Evolutionary conservation across 352 stramenopile species (phyloP), one percentile per base, ranked within the genome.

Genomic region (Phytophthora vignae): DNA sequence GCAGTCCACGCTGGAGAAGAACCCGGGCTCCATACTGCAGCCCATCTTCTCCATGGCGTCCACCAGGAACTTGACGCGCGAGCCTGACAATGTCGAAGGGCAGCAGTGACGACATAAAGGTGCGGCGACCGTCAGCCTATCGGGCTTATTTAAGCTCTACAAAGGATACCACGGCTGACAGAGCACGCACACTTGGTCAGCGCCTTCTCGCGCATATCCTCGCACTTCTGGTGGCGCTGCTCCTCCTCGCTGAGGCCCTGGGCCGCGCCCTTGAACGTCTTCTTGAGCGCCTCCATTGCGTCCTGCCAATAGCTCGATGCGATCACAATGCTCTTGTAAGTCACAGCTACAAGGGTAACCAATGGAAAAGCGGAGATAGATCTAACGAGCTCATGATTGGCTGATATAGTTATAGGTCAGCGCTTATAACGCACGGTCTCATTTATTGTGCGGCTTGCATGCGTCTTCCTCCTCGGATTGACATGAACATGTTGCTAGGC

Each of bases 1-100:
- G 63, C 90, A 96, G 55, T 96, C 79, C 19, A 94, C 81, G 62
- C 85, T 94, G 38, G 85, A 88, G 69, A 93, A 96, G 76, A 95
- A 95, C 14, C 77, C 78, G 1, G 74, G 29, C 60, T 88, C 73
- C 73, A 95, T 75, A 68, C 86, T 93, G 71, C 90, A 97, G 31
- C 90, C 90, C 83, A 95, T 90, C 56, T 92, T 91, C 55, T 96
- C 86, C 85, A 97, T 96, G 49, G 88, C 87, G 25, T 93, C 73
- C 25, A 91, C 84, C 5, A 97, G 76, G 67, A 95, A 97, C 56
- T 79, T 87, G 25, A 97, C 89, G 19, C 89, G 89, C 57, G 86
- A 78, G 62, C 88, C 90, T 96, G 49, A 17, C 55, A 10, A 19
- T 6, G 40, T 3, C 15, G 40, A 21, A 49, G 40, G 5, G 40